Evolutionary conservation across 192 early-diverging fungal species (phyloP), one percentile per base, ranked within the genome.

Genomic region (Coemansia sp.): DNA sequence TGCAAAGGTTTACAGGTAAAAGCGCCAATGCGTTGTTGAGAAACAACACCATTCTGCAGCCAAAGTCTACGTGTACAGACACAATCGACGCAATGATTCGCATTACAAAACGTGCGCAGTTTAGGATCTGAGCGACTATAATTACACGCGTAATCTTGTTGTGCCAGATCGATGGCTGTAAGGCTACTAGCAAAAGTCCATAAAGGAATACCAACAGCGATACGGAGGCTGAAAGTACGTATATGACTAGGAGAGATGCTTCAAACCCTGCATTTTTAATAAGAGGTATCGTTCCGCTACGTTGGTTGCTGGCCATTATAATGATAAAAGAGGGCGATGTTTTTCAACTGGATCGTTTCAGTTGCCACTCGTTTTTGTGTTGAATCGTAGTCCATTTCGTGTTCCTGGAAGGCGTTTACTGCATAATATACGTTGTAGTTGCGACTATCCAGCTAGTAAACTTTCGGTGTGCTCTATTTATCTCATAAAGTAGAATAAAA

Each of bases 91-190:
- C 41, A 55, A 79, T 46, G 14, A 65, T 36, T 5, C 77, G 72
- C 3, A 79, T 9, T 10, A 68, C 43, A 60, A 64, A 74, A 20
- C 72, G 68, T 6, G 68, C 5, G 39, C 64, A 35, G 52, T 79
- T 79, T 23, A 79, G 18, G 1, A 65, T 12, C 52, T 79, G 77
- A 0, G 65, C 65, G 6, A 74, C 46, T 15, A 79, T 59, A 30
- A 79, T 34, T 14, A 73, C 62, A 8, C 72, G 71, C 26, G 73
- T 41, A 63, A 78, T 78, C 20, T 55, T 60, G 53, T 48, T 73
- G 6, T 30, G 46, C 73, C 67, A 75, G 24, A 75, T 26, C 2
- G 63, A 44, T 5, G 56, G 67, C 39, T 62, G 64, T 4, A 39
- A 23, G 11, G 43, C 18, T 18, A 62, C 21, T 34, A 69, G 20